phyloP scores from a whole-genome alignment of 306 rosid genomes.

The Lathyrus aphaca region DNA sequence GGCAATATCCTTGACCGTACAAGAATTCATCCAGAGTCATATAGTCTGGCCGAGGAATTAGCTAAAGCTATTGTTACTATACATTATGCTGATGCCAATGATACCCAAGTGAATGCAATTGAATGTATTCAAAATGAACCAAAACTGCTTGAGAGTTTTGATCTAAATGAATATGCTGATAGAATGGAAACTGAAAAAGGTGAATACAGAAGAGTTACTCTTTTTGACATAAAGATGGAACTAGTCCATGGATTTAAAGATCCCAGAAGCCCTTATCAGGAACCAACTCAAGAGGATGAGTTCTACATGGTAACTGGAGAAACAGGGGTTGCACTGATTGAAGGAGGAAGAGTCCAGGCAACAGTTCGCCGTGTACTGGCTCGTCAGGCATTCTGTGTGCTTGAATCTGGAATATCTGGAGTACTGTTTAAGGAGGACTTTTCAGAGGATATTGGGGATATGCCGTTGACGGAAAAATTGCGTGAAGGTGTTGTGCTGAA shows the following conservation, averaged over 20 bases:
- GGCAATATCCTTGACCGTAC: constrained; percentile 45
- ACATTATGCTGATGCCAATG: constrained; percentile 33
- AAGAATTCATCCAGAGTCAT: constrained; percentile 61
- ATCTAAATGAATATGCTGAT: constrained; percentile 47
- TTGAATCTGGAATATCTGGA: constrained; percentile 50
- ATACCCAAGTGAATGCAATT: constrained; percentile 37
- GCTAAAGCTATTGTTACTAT: constrained; percentile 49
- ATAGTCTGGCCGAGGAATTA: constrained; percentile 50
- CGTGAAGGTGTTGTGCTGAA: constrained; percentile 43
- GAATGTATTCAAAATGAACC: constrained; percentile 48
- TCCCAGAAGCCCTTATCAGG: constrained; percentile 49
- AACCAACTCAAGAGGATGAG: constrained; percentile 53
- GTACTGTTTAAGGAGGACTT: constrained; percentile 46
- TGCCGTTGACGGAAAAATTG: constrained; percentile 42
- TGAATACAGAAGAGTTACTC: constrained; percentile 40
- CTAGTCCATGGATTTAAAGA: constrained; percentile 53
- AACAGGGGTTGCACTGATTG: constrained; percentile 41
- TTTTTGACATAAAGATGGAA: constrained; percentile 51
- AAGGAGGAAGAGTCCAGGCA: constrained; percentile 56
- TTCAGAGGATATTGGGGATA: constrained; percentile 47
- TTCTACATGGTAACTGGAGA: constrained; percentile 51
- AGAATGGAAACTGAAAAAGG: constrained; percentile 43
- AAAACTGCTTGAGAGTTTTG: constrained; percentile 44
- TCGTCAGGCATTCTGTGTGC: constrained; percentile 48
- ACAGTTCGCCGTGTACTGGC: constrained; percentile 44